A percentile compares a stretch with the other conserved stretches of the same genome.
phyloP scores from a whole-genome alignment of 495 filamentous ascomycete genomes.

The Trichoderma orchidacearum region DNA sequence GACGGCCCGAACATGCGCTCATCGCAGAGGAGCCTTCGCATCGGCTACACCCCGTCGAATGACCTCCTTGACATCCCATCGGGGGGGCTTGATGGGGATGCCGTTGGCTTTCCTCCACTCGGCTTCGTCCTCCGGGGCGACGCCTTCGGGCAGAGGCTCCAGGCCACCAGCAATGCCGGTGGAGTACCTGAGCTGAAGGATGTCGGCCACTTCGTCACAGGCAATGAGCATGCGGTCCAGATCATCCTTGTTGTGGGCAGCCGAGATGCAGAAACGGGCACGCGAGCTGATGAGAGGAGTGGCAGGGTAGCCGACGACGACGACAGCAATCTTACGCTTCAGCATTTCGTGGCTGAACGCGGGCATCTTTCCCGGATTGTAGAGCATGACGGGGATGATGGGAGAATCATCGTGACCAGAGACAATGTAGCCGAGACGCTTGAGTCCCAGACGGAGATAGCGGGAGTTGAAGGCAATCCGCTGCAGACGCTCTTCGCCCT shows the following conservation, averaged over 20 bases:
- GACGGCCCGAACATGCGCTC: too few species aligned
- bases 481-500: constrained; percentile 91
- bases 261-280: constrained; percentile 88
- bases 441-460: constrained; percentile 90
- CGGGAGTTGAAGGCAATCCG: constrained; percentile 97
- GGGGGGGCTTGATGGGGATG: constrained; percentile 46
- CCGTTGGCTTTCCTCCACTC: constrained; percentile 49
- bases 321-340: constrained; percentile 92
- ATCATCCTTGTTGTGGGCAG: constrained; percentile 96
- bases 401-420: constrained; percentile 96
- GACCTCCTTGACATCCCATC: constrained; percentile 74
- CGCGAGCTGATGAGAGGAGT: constrained; percentile 93
- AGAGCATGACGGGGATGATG: constrained; percentile 86
- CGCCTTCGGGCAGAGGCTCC: constrained; percentile 54
- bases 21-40: constrained; percentile 56
- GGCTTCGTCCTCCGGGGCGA: constrained; percentile 55
- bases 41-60: constrained; percentile 67
- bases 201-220: constrained; percentile 84
- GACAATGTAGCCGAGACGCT: constrained; percentile 92
- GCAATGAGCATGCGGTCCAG: constrained; percentile 80
- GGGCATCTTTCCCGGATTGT: constrained; percentile 94
- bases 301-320: constrained; percentile 93
- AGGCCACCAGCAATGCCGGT: constrained; percentile 85
- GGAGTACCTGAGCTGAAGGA: constrained; percentile 90
- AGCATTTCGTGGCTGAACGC: constrained; percentile 98